Percentiles rank a stretch among this genome's conserved stretches.
Evolutionary conservation across 352 stramenopile species (phyloP).

Genomic region (Pythium pyrilobum): DNA sequence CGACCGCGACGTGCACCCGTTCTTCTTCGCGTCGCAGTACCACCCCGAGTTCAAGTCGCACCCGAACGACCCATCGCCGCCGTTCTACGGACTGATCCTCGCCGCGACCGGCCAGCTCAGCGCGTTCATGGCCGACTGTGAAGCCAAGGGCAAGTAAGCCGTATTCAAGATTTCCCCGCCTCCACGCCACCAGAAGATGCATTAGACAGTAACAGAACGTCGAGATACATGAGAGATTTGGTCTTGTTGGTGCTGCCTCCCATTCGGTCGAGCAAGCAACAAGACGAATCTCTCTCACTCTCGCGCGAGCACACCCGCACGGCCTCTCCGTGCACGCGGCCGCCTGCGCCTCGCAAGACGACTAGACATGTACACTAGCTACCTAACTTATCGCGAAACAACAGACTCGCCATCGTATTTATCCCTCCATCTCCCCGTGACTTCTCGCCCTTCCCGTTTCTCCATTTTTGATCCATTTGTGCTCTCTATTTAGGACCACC

Average conservation of each 20-base stretch:
- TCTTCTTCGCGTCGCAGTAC: constrained; percentile 99
- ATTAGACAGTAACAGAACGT: constrained; percentile 3
- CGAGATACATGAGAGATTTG: constrained; percentile 19
- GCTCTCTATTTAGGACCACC: neutral
- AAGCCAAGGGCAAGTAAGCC: constrained; percentile 29
- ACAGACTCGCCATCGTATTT: neutral
- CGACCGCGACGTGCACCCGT: constrained; percentile 93
- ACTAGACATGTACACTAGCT: neutral
- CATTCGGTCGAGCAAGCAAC: constrained; percentile 14
- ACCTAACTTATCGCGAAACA: neutral
- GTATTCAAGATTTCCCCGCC: no score
- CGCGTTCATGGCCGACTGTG: constrained; percentile 50
- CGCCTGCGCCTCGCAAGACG: neutral
- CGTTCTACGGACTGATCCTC: constrained; percentile 96
- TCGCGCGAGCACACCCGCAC: neutral
- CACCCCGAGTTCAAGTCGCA: constrained; percentile 99
- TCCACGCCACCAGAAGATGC: neutral
- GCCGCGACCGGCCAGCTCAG: constrained; percentile 79
- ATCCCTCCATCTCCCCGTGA: neutral
- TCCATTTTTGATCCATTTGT: no score
- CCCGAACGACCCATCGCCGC: constrained; percentile 94
- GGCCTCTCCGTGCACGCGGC: no score
- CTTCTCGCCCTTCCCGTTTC: no score
- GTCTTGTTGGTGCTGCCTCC: constrained; percentile 9
- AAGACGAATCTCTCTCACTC: constrained; percentile 25